These are phyloP conservation scores for Corymbia maculata DNA, from an alignment of 345 rosid species.

Conservation along the genomic window DNA sequence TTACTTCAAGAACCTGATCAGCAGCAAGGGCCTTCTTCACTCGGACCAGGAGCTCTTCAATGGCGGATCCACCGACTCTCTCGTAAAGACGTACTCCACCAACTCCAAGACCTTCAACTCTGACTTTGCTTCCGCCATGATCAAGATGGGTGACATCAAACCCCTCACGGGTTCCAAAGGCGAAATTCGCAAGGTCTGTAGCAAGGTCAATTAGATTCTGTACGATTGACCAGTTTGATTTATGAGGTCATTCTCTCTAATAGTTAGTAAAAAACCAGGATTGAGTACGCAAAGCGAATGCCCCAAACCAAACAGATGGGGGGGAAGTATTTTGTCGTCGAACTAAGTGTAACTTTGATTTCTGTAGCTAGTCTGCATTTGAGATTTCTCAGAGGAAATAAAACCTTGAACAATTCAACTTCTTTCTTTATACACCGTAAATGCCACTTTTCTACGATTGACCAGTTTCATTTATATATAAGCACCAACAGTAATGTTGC, in stretches of 20 bases:
- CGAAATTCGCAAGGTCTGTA: background rate
- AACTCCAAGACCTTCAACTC: conserved; percentile 11
- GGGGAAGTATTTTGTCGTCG: background rate
- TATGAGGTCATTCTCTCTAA: background rate
- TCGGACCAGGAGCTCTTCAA: conserved; percentile 35
- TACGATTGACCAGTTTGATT: background rate
- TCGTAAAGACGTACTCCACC: conserved; percentile 32
- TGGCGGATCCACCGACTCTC: conserved; percentile 31
- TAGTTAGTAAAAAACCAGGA: background rate
- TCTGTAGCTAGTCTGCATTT: background rate
- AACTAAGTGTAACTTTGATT: background rate
- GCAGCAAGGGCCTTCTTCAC: conserved; percentile 41
- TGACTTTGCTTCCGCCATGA: background rate
- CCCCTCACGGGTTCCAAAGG: background rate
- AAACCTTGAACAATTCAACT: background rate
- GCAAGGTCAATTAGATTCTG: background rate
- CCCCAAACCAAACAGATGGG: background rate
- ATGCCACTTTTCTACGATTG: background rate
- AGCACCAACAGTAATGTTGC: background rate
- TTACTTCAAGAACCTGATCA: conserved; percentile 37
- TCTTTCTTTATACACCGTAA: background rate
- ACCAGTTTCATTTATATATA: background rate
- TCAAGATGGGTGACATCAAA: conserved; percentile 1
- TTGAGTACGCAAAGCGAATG: background rate
- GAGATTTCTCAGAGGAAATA: background rate